Conservation (phyloP, 2,329 filamentous ascomycete species). For the Podosphaera aphanis region DNA sequence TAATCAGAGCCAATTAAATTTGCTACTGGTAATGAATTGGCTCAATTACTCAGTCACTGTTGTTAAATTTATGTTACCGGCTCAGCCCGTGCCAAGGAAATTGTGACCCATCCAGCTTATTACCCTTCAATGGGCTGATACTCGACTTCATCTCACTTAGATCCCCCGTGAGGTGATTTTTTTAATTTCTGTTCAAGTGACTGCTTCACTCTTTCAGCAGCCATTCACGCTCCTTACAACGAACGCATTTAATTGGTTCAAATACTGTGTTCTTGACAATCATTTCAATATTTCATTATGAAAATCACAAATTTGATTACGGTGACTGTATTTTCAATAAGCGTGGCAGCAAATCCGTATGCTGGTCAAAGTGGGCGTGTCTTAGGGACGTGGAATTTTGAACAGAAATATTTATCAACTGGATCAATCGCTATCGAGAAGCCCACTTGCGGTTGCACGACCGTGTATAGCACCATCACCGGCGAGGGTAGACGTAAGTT, state of each 20-base stretch:
- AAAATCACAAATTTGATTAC: slow-evolving; percentile 47
- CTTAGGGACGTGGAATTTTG: slow-evolving; percentile 31
- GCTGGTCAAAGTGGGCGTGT: slow-evolving; percentile 38
- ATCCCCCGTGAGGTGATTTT: too few relatives aligned
- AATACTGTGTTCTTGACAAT: slow-evolving; percentile 4
- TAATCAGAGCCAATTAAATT: too few relatives aligned
- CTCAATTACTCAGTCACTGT: too few relatives aligned
- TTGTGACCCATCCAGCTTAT: too few relatives aligned
- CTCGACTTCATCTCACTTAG: slow-evolving; percentile 1
- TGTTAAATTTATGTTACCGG: too few relatives aligned
- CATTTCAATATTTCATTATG: slow-evolving; percentile 31
- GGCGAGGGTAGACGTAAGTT: slow-evolving; percentile 41
- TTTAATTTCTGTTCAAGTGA: slow-evolving; percentile 18
- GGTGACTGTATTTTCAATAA: slow-evolving; percentile 32
- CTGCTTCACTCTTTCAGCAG: slow-evolving; percentile 82
- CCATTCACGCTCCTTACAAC: slow-evolving; percentile 33
- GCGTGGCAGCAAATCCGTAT: slow-evolving; percentile 27
- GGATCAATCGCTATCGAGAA: slow-evolving; percentile 13
- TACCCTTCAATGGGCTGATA: too few relatives aligned
- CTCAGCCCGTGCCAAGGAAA: too few relatives aligned
- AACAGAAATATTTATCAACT: slow-evolving; percentile 11
- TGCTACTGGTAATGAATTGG: too few relatives aligned
- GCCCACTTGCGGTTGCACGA: slow-evolving; percentile 43
- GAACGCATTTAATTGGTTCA: slow-evolving; percentile 6
- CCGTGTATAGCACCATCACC: slow-evolving; percentile 47